Evolutionary conservation across 148 eudicot species (phyloP).

Genomic region (Agrostemma githago): DNA sequence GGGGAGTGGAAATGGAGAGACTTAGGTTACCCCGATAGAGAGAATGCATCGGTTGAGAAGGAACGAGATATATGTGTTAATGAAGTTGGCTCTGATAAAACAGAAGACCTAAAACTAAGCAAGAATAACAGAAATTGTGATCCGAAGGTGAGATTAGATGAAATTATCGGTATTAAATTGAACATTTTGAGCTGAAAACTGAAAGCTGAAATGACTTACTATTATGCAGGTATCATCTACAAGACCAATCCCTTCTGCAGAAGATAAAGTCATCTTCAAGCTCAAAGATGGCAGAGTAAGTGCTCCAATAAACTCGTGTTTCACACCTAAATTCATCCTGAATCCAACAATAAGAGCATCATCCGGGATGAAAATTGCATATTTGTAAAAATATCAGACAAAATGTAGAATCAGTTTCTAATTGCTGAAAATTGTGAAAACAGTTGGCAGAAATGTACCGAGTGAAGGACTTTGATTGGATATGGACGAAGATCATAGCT

Average conservation of each 20-base stretch:
- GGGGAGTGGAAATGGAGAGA: slow-evolving; percentile 73
- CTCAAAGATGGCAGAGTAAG: slow-evolving; percentile 82
- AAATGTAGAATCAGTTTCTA: neutral
- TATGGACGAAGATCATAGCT: slow-evolving; percentile 63
- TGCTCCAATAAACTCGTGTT: neutral
- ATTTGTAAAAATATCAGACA: no score
- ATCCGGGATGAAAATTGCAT: neutral
- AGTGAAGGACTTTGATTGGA: slow-evolving; percentile 43
- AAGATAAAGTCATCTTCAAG: slow-evolving; percentile 66
- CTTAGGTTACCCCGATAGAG: slow-evolving; percentile 41
- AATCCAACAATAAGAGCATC: neutral
- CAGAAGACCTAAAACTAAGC: slow-evolving; percentile 16
- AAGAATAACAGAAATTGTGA: slow-evolving; percentile 39
- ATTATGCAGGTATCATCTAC: slow-evolving; percentile 53
- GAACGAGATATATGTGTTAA: slow-evolving; percentile 20
- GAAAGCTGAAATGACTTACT: slow-evolving; percentile 3
- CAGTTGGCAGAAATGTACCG: slow-evolving; percentile 77
- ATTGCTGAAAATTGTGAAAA: slow-evolving; percentile 16
- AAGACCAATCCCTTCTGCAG: slow-evolving; percentile 61
- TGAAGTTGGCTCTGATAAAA: slow-evolving; percentile 17
- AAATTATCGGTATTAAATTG: neutral
- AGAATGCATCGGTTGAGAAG: slow-evolving; percentile 18
- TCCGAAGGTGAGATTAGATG: slow-evolving; percentile 42
- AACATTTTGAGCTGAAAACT: slow-evolving; percentile 4
- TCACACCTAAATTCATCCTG: slow-evolving; percentile 4